phyloP scores from a whole-genome alignment of 2,329 filamentous ascomycete species.

The Ophiostoma quercus region DNA sequence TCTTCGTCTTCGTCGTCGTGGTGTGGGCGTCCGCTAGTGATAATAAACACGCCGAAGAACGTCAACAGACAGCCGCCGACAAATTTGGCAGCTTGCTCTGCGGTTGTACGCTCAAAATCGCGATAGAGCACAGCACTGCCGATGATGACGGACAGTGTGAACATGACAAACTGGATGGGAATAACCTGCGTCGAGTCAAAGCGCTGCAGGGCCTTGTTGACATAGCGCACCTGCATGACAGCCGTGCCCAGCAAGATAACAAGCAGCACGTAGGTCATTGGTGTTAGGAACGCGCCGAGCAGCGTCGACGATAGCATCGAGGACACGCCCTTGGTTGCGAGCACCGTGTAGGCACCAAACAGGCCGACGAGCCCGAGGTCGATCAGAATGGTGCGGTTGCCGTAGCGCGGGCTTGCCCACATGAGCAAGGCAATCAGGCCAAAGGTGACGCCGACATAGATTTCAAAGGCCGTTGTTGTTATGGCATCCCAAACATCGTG shows the following conservation, averaged over 20 bases:
- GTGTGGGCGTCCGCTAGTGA: constrained; percentile 72
- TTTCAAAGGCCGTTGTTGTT: constrained; percentile 79
- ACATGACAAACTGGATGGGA: constrained; percentile 93
- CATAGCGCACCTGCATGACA: constrained; percentile 93
- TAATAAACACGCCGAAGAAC: constrained; percentile 94
- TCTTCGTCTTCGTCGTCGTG: constrained; percentile 58
- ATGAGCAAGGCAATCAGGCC: constrained; percentile 70
- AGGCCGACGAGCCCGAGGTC: constrained; percentile 89
- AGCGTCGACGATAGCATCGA: constrained; percentile 90
- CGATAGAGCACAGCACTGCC: constrained; percentile 90
- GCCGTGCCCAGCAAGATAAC: constrained; percentile 76
- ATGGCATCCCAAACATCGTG: constrained; percentile 88
- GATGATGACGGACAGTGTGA: constrained; percentile 90
- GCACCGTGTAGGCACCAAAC: constrained; percentile 93
- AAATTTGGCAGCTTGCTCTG: constrained; percentile 73
- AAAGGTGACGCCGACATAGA: constrained; percentile 76
- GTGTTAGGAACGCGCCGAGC: constrained; percentile 82
- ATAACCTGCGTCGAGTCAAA: constrained; percentile 98
- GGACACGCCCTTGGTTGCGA: constrained; percentile 93
- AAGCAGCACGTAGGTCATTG: constrained; percentile 83
- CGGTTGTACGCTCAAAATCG: constrained; percentile 81
- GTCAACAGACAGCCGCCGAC: constrained; percentile 85
- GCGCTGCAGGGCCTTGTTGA: constrained; percentile 80
- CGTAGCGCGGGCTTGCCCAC: constrained; percentile 77
- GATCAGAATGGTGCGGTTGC: constrained; percentile 80